A percentile compares a stretch with the other conserved stretches of the same genome.
phyloP scores from a whole-genome alignment of 2,329 filamentous ascomycete genomes.

The Colletotrichum sp. region DNA sequence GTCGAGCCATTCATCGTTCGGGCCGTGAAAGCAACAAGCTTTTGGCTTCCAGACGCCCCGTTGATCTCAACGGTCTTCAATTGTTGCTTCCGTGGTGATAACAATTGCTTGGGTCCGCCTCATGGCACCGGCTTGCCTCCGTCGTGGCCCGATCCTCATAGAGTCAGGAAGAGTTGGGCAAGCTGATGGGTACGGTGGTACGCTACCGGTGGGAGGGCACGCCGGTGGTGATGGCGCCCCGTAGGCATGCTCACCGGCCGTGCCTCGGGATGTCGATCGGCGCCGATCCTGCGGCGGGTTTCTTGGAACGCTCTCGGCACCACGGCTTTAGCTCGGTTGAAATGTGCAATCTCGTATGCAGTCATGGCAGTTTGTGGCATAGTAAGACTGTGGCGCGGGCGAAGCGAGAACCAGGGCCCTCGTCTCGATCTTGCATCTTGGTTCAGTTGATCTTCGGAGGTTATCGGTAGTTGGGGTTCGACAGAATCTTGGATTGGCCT shows the following conservation, averaged over 20 bases:
- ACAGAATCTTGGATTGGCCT: constrained; percentile 1
- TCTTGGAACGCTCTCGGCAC: neutral
- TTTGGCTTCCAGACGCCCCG: neutral
- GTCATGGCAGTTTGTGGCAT: constrained; percentile 7
- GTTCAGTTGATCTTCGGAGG: constrained; percentile 11
- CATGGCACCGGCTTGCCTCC: neutral
- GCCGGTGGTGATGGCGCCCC: neutral
- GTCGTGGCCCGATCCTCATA: neutral
- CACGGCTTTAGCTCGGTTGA: constrained; percentile 2
- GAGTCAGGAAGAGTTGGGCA: neutral
- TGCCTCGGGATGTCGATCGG: constrained; percentile 10
- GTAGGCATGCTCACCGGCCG: constrained; percentile 5
- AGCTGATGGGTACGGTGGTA: neutral
- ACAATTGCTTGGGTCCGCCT: neutral
- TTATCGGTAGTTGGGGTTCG: constrained; percentile 15
- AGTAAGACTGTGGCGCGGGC: neutral
- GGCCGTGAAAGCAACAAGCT: neutral
- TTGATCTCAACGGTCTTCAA: neutral
- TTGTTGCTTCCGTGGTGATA: neutral
- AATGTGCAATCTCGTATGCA: neutral
- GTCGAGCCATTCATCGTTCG: neutral
- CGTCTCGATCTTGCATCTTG: constrained; percentile 9
- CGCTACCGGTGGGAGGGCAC: neutral
- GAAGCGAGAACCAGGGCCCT: neutral
- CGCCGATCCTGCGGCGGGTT: constrained; percentile 1